These are phyloP conservation scores for Cercospora sojina DNA, from an alignment of 2,329 filamentous ascomycete genomes.

Conservation along the genomic window DNA sequence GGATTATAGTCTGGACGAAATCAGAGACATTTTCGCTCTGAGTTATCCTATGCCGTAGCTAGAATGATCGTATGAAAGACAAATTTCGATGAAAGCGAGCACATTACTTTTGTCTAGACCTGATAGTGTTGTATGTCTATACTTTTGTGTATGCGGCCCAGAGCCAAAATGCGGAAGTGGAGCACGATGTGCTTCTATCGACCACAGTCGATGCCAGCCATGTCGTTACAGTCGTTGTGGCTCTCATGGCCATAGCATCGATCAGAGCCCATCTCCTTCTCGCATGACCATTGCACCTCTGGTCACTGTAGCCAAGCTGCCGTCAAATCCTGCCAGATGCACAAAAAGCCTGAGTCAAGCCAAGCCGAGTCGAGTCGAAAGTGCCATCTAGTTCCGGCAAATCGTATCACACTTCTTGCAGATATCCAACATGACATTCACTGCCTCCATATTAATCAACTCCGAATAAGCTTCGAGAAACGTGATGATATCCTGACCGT, in stretches of 20 bases:
- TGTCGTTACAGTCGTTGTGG: neutral
- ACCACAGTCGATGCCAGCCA: neutral
- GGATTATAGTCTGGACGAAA: slow-evolving; percentile 45
- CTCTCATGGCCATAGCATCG: neutral
- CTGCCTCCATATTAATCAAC: slow-evolving; percentile 2
- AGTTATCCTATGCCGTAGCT: slow-evolving; percentile 16
- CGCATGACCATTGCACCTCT: neutral
- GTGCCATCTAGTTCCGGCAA: neutral
- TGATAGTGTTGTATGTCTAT: neutral
- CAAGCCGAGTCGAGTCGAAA: neutral
- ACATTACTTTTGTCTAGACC: neutral
- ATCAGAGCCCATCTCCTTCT: neutral
- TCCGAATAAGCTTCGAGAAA: slow-evolving; percentile 7
- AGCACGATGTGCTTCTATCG: neutral
- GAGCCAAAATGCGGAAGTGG: neutral
- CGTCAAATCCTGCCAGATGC: neutral
- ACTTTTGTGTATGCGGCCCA: neutral
- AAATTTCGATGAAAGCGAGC: neutral
- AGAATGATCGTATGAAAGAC: neutral
- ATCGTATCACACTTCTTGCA: slow-evolving; percentile 13
- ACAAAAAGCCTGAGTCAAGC: neutral
- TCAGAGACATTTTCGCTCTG: slow-evolving; percentile 39
- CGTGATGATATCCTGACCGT: neutral
- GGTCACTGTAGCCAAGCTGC: neutral
- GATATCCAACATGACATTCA: slow-evolving; percentile 9